A percentile compares a stretch with the other conserved stretches of the same genome.
Conservation (phyloP, 2,329 filamentous ascomycete genomes). For the Trichoderma koningiopsis region DNA sequence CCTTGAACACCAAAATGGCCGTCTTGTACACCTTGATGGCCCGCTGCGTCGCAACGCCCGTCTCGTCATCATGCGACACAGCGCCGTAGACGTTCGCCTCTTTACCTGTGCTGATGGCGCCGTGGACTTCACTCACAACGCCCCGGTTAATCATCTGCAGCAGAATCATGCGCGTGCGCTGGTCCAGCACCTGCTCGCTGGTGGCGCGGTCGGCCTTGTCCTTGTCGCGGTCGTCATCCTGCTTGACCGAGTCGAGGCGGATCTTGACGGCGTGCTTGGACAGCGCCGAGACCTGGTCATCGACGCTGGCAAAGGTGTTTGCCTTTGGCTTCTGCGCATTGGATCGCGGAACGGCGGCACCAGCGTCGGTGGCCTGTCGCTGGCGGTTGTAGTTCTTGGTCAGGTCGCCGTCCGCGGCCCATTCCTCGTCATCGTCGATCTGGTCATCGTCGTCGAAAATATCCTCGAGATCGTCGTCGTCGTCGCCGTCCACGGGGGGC, state of each 20-base stretch:
- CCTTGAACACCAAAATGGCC: conserved; percentile 95
- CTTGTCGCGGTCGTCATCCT: conserved; percentile 58
- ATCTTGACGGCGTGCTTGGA: conserved; percentile 86
- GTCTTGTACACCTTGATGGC: conserved; percentile 99
- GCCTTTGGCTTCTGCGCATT: conserved; percentile 78
- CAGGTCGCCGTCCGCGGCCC: conserved; percentile 65
- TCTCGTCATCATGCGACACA: conserved; percentile 60
- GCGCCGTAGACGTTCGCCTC: conserved; percentile 98
- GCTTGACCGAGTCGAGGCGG: conserved; percentile 68
- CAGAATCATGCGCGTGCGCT: conserved; percentile 91
- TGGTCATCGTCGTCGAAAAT: conserved; percentile 43
- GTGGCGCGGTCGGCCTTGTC: conserved; percentile 94
- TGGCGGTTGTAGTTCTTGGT: conserved; percentile 91
- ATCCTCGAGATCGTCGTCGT: conserved; percentile 39
- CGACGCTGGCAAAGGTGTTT: conserved; percentile 77
- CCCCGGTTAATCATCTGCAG: conserved; percentile 94
- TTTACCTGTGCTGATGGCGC: conserved; percentile 94
- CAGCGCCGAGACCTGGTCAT: conserved; percentile 86
- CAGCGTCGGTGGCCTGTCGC: conserved; percentile 51
- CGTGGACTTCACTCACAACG: conserved; percentile 87
- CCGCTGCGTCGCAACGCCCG: conserved; percentile 65
- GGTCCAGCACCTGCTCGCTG: conserved; percentile 91
- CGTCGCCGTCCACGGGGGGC: conserved; percentile 39
- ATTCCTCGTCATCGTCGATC: conserved; percentile 62
- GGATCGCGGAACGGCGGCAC: conserved; percentile 63